These are phyloP conservation scores for Salix exigua DNA, from an alignment of 345 rosid genomes.

Conservation along the genomic window DNA sequence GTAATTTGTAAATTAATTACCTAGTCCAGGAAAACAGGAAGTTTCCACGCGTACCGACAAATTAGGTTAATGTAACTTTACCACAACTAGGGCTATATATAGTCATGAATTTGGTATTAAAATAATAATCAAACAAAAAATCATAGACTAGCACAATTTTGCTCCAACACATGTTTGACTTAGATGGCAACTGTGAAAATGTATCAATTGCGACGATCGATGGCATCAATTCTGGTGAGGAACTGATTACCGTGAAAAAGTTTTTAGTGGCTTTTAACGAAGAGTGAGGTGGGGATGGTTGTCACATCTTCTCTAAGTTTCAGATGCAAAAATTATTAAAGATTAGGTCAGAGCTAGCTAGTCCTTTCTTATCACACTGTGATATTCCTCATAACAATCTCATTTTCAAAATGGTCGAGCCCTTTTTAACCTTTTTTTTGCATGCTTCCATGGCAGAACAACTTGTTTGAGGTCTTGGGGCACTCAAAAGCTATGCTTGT, in stretches of 20 bases:
- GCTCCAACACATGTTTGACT: constrained; percentile 19
- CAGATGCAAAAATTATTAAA: constrained; percentile 29
- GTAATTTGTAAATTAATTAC: constrained; percentile 10
- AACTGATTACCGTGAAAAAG: constrained; percentile 25
- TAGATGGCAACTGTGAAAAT: not conserved
- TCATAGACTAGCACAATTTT: not conserved
- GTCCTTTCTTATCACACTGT: constrained; percentile 18
- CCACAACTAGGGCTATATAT: too few relatives aligned
- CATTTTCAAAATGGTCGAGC: constrained; percentile 26
- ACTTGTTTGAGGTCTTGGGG: constrained; percentile 27
- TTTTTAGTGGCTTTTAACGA: constrained; percentile 34
- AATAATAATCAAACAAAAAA: not conserved
- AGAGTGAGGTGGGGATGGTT: constrained; percentile 30
- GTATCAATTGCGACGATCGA: constrained; percentile 4
- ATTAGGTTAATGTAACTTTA: too few relatives aligned
- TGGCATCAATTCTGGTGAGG: constrained; percentile 24
- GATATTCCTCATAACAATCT: constrained; percentile 31
- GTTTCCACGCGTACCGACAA: not conserved
- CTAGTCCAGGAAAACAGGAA: constrained; percentile 21
- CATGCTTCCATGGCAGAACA: constrained; percentile 42
- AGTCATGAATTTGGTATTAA: not conserved
- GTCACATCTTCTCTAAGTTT: constrained; percentile 41
- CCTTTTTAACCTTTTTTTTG: constrained; percentile 28
- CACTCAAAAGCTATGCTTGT: constrained; percentile 26
- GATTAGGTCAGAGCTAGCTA: constrained; percentile 38